Percentiles rank a stretch among this genome's conserved stretches.
These are phyloP conservation scores for Arabidopsis thaliana DNA, from an alignment of 345 rosid genomes.

Conservation along the genomic window DNA sequence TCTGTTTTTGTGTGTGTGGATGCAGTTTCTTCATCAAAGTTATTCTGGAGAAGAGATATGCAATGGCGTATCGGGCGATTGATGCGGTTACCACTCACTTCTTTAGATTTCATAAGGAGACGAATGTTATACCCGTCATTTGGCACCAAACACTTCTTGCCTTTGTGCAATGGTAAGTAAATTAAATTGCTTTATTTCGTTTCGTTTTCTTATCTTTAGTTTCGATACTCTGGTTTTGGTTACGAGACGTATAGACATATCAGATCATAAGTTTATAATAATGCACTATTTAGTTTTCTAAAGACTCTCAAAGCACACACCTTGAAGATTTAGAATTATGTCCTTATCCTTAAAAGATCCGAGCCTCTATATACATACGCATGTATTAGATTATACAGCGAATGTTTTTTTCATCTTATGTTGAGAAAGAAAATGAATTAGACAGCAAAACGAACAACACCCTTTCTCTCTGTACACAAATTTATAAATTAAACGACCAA, in stretches of 20 bases:
- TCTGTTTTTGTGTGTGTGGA: neutral
- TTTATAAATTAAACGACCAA: slow-evolving; percentile 40
- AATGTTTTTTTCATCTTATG: slow-evolving; percentile 37
- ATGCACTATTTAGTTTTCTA: too few species aligned
- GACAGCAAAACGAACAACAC: slow-evolving; percentile 36
- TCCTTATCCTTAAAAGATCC: slow-evolving; percentile 16
- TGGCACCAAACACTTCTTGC: slow-evolving; percentile 27
- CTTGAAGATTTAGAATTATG: neutral
- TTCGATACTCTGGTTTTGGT: neutral
- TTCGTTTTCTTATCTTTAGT: too few species aligned
- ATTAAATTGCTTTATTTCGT: too few species aligned
- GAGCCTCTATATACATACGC: slow-evolving; percentile 36
- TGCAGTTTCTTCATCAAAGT: slow-evolving; percentile 23
- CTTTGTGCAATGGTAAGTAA: slow-evolving; percentile 18
- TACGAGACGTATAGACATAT: neutral
- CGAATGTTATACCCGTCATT: neutral
- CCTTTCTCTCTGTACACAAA: slow-evolving; percentile 44
- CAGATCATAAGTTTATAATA: neutral
- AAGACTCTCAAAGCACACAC: neutral
- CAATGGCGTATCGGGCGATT: neutral
- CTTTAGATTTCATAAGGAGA: slow-evolving; percentile 21
- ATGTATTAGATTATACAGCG: slow-evolving; percentile 44
- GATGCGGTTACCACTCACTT: slow-evolving; percentile 23
- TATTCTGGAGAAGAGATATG: slow-evolving; percentile 29
- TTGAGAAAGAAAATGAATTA: slow-evolving; percentile 44